Percentiles rank a stretch among this genome's conserved stretches.
Evolutionary conservation across 2,329 filamentous ascomycete genomes (phyloP).

Genomic region (Colletotrichum trifolii): DNA sequence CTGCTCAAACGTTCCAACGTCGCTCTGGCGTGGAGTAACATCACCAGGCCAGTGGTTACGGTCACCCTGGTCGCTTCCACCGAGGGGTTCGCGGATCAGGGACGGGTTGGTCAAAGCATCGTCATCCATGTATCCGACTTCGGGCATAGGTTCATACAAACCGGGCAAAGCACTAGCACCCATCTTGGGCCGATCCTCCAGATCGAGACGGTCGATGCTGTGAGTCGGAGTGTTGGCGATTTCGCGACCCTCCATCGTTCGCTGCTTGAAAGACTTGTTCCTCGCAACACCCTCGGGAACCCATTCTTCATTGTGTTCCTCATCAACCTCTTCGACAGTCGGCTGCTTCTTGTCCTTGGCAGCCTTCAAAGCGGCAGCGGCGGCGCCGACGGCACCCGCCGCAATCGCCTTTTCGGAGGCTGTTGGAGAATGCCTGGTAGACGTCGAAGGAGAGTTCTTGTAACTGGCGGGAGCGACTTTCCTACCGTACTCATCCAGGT

Average conservation of each 20-base stretch:
- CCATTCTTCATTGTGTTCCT: slow-evolving; percentile 50
- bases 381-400: slow-evolving; percentile 64
- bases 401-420: slow-evolving; percentile 69
- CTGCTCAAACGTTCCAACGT: slow-evolving; percentile 43
- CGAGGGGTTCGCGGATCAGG: slow-evolving; percentile 79
- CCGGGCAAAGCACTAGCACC: slow-evolving; percentile 77
- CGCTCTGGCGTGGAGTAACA: slow-evolving; percentile 46
- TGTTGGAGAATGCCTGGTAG: slow-evolving; percentile 61
- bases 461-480: slow-evolving; percentile 62
- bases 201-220: slow-evolving; percentile 68
- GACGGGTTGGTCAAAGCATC: slow-evolving; percentile 89
- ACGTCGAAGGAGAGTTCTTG: slow-evolving; percentile 64
- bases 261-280: slow-evolving; percentile 75
- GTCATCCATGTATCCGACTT: slow-evolving; percentile 74
- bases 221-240: slow-evolving; percentile 68
- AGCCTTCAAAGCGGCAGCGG: slow-evolving; percentile 62
- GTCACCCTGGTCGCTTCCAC: slow-evolving; percentile 53
- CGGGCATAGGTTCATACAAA: slow-evolving; percentile 77
- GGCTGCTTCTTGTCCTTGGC: slow-evolving; percentile 58
- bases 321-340: slow-evolving; percentile 45
- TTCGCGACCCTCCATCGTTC: slow-evolving; percentile 66
- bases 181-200: slow-evolving; percentile 67
- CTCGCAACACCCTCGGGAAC: slow-evolving; percentile 64
- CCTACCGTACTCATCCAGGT: slow-evolving; percentile 67
- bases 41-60: slow-evolving; percentile 45